Base-by-base conservation (phyloP, 306 rosid species). In the Ammopiptanthus mongolicus region DNA sequence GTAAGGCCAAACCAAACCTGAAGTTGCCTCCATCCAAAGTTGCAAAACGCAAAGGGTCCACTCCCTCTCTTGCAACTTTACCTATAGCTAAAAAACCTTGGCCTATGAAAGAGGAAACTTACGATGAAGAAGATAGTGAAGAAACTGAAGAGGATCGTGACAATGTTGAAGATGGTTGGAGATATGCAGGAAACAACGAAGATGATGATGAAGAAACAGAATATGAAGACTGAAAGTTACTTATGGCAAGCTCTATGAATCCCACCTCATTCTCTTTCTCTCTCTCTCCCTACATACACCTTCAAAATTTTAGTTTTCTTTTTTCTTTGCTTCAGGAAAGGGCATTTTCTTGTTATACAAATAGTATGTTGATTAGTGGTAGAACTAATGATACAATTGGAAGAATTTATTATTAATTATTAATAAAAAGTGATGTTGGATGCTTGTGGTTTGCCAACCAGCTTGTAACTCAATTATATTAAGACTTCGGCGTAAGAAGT, bases 121-220 rank as follows among this genome's bases (percentile, higher is more conserved):
- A 68, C 0, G 95, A 93, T 73, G 97, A 91, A 79, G 98, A 95
- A 14, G 50, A 17, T 60, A 95, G 97, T 19, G 99, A 95, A 89
- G 99, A 95, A 84, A 95, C 99, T 0, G 99, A 95, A 75, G 97
- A 95, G 82, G 97, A 95, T 74, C 92, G 97, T 1, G 96, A 95
- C 77, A 91, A 91, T 51, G 89, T 87, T 63, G 97, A 95, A 80
- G 97, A 92, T 44, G 93, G 97, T 57, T 92, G 97, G 99, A 89
- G 97, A 80, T 90, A 77, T 19, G 84, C 87, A 2, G 91, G 89
- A 73, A 87, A 90, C 75, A 85, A 92, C 0, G 92, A 90, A 28
- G 99, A 95, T 1, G 99, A 94, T 41, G 97, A 95, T 58, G 98
- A 95, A 66, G 99, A 95, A 85, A 95, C 99, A 5, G 99, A 95